phyloP scores from a whole-genome alignment of 2,329 filamentous ascomycete genomes.

The Botrytis paeoniae region DNA sequence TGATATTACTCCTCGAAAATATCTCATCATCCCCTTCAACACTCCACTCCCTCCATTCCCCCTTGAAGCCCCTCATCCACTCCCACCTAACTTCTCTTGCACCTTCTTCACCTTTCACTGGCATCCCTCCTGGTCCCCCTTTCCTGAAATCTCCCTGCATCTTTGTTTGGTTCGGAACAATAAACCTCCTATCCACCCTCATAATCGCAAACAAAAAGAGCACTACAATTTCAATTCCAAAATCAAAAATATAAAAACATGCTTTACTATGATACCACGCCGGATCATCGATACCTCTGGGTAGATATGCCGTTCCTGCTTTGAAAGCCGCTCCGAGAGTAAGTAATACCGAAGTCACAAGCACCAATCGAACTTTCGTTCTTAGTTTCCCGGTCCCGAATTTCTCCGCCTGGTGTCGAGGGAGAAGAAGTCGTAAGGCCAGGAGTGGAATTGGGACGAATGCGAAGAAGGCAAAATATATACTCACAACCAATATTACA shows the following conservation, averaged over 20 bases:
- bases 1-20: neutral
- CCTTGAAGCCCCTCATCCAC: slow-evolving; percentile 14
- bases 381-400: slow-evolving; percentile 66
- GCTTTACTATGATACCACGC: slow-evolving; percentile 53
- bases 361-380: slow-evolving; percentile 63
- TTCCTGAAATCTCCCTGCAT: slow-evolving; percentile 47
- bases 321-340: slow-evolving; percentile 55
- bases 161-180: slow-evolving; percentile 66
- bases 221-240: slow-evolving; percentile 68
- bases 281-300: neutral
- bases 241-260: slow-evolving; percentile 78
- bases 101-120: neutral
- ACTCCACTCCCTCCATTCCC: slow-evolving; percentile 11
- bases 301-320: slow-evolving; percentile 58
- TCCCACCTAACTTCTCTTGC: neutral
- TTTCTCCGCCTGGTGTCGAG: slow-evolving; percentile 46
- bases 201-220: slow-evolving; percentile 64
- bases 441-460: slow-evolving; percentile 55
- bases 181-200: slow-evolving; percentile 72
- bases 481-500: slow-evolving; percentile 44
- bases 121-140: neutral
- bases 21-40: slow-evolving; percentile 4
- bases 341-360: slow-evolving; percentile 56
- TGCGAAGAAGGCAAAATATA: slow-evolving; percentile 57
- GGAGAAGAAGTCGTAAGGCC: slow-evolving; percentile 30